phyloP scores from a whole-genome alignment of 192 early-diverging fungal species.

The Funneliformis geosporum region DNA sequence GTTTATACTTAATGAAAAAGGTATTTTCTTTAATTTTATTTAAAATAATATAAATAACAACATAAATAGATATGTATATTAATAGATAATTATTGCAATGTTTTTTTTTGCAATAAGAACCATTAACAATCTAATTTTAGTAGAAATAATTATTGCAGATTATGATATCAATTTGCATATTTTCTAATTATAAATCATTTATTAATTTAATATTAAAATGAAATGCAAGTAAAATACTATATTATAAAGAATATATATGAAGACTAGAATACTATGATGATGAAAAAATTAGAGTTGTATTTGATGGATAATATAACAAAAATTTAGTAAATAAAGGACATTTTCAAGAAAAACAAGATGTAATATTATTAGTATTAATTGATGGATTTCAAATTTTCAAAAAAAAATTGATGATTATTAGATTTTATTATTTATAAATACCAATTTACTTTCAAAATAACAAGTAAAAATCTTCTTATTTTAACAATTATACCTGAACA shows the following conservation, averaged over 20 bases:
- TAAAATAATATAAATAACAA: too few species aligned
- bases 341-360: neutral
- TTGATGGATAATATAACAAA: neutral
- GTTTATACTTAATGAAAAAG: too few species aligned
- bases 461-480: neutral
- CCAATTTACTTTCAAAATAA: neutral
- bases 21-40: neutral
- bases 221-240: neutral
- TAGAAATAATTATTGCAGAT: neutral
- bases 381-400: neutral
- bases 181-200: neutral
- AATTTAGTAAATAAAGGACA: neutral
- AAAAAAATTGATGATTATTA: slow-evolving; percentile 1
- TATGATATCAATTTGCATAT: neutral
- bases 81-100: neutral
- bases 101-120: neutral
- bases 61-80: neutral
- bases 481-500: neutral
- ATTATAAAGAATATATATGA: neutral
- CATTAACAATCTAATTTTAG: too few species aligned
- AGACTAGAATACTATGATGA: neutral
- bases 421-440: neutral
- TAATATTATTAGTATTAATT: neutral
- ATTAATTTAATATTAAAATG: neutral
- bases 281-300: neutral